A percentile compares a stretch with the other conserved stretches of the same genome.
Conservation (phyloP, 306 rosid species). For the Crotalaria pallida region DNA sequence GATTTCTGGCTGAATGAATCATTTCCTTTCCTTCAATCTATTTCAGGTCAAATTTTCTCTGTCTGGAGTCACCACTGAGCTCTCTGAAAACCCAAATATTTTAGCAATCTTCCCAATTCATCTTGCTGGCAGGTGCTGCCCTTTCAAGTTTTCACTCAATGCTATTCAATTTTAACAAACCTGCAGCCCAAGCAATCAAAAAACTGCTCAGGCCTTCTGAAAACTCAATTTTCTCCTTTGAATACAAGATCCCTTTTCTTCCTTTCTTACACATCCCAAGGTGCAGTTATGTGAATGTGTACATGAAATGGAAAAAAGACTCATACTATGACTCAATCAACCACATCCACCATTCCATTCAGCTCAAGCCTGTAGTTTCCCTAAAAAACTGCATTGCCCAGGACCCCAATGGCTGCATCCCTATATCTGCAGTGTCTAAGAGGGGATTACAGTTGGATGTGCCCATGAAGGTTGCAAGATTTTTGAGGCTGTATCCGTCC, state of each 20-base stretch:
- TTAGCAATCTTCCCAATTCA: neutral
- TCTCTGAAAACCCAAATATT: neutral
- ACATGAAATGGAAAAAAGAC: conserved; percentile 92
- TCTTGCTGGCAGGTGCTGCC: conserved; percentile 6
- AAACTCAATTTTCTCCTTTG: conserved; percentile 16
- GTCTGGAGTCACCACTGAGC: neutral
- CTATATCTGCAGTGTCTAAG: conserved; percentile 73
- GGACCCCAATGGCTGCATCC: conserved; percentile 65
- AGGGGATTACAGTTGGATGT: conserved; percentile 52
- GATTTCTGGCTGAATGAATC: neutral
- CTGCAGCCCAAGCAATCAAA: conserved; percentile 29
- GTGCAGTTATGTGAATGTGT: conserved; percentile 64
- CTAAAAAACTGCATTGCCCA: conserved; percentile 64
- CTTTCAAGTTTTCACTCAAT: conserved; percentile 1
- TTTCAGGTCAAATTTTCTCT: conserved; percentile 9
- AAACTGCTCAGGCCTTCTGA: conserved; percentile 16
- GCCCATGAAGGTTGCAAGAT: conserved; percentile 69
- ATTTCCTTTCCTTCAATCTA: neutral
- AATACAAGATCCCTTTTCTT: conserved; percentile 7
- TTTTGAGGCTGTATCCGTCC: conserved; percentile 78
- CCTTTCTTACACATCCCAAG: conserved; percentile 40
- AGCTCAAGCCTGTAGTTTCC: conserved; percentile 60
- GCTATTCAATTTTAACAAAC: conserved; percentile 31
- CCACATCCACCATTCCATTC: conserved; percentile 57
- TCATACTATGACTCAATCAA: conserved; percentile 62